Conservation (phyloP, 2,329 filamentous ascomycete species). For the Polychaeton citri region DNA sequence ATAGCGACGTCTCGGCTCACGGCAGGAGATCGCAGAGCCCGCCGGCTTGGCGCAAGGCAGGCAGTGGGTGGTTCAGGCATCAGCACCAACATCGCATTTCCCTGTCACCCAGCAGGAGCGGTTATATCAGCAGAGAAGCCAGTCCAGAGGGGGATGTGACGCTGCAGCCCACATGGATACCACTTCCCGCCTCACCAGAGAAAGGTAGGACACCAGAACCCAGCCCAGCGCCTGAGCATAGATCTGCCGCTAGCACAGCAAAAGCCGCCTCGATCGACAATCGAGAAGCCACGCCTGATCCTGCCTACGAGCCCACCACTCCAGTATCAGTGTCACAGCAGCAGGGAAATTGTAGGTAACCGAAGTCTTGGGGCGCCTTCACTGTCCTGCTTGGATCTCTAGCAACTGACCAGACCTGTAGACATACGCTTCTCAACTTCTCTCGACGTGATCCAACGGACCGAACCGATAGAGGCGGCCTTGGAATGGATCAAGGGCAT, state of each 20-base stretch:
- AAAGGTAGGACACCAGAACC: conserved; percentile 22
- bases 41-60: conserved; percentile 48
- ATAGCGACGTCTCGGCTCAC: conserved; percentile 23
- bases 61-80: conserved; percentile 45
- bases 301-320: too few relatives aligned
- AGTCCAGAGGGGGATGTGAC: conserved; percentile 42
- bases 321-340: too few relatives aligned
- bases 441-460: conserved; percentile 77
- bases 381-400: not conserved
- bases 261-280: too few relatives aligned
- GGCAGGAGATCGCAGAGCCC: conserved; percentile 48
- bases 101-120: conserved; percentile 30
- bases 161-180: conserved; percentile 29
- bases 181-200: conserved; percentile 43
- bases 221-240: conserved; percentile 15
- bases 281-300: too few relatives aligned
- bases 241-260: conserved; percentile 5
- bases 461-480: conserved; percentile 66
- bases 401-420: conserved; percentile 25
- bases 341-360: too few relatives aligned
- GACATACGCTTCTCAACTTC: conserved; percentile 80
- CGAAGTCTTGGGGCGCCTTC: not conserved
- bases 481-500: conserved; percentile 50
- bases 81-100: conserved; percentile 14
- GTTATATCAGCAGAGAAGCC: conserved; percentile 40